These are phyloP conservation scores for Vigna radiata DNA, from an alignment of 306 rosid species.

Conservation along the genomic window DNA sequence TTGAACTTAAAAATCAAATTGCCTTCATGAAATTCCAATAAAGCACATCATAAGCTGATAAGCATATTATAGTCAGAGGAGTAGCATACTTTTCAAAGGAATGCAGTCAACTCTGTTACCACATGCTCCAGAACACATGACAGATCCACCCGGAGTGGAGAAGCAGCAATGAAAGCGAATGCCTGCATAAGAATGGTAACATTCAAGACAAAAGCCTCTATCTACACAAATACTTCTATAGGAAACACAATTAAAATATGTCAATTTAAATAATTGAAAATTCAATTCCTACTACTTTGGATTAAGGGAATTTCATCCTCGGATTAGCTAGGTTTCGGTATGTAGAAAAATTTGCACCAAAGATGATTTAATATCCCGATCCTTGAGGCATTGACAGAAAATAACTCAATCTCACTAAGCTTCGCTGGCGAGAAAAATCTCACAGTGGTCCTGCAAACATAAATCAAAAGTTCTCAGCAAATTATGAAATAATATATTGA, in stretches of 20 bases:
- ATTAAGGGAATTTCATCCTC: constrained; percentile 1
- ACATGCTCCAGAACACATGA: constrained; percentile 94
- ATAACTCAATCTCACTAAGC: no score
- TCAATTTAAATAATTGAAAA: constrained; percentile 27
- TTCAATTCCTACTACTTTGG: constrained; percentile 6
- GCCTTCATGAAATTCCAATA: constrained; percentile 28
- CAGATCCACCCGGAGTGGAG: constrained; percentile 84
- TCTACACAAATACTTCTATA: not conserved
- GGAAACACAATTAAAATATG: constrained; percentile 5
- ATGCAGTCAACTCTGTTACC: constrained; percentile 89
- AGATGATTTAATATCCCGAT: constrained; percentile 14
- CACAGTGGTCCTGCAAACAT: no score
- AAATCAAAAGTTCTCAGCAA: no score
- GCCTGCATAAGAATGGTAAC: constrained; percentile 62
- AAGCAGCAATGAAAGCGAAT: constrained; percentile 94
- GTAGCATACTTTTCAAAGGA: constrained; percentile 83
- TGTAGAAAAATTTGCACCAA: constrained; percentile 17
- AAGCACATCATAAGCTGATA: constrained; percentile 28
- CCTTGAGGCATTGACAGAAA: constrained; percentile 2
- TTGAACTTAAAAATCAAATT: constrained; percentile 9
- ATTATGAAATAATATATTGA: no score
- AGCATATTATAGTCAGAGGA: constrained; percentile 23
- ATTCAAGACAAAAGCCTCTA: constrained; percentile 35
- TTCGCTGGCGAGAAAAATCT: no score
- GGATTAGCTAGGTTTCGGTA: not conserved